Evolutionary conservation across 176 grass and related monocot species (phyloP), one percentile per base, ranked within the genome.

Genomic region (Zoysia pacifica): DNA sequence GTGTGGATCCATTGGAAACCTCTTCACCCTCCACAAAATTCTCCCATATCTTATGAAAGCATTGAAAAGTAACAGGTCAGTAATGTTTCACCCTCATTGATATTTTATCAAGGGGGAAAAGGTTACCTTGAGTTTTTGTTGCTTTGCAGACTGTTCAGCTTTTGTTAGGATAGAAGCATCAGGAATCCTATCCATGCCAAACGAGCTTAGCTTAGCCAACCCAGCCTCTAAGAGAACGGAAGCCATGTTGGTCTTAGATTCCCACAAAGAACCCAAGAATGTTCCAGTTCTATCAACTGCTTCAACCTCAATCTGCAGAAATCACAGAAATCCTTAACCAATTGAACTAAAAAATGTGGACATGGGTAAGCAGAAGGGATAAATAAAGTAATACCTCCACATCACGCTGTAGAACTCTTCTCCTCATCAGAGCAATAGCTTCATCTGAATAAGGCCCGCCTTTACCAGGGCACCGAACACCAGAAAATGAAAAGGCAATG

Each of bases 361-460:
- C 51, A 49, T 19, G 4, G 52, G 41, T 59, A 35, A 68, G 44
- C 5, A 12, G 63, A 6, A 86, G 50, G 73, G 38, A 59, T 3
- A 81, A 19, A 11, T 7, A 77, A 63, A 44, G 35, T 41, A 47
- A 52, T 81, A 97, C 90, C 86, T 99, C 96, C 74, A 99, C 96
- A 82, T 99, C 93, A 19, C 89, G 90, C 46, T 99, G 96, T 35
- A 99, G 67, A 65, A 99, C 82, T 74, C 85, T 95, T 53, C 93
- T 90, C 84, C 96, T 95, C 90, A 95, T 99, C 76, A 99, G 93
- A 61, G 96, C 88, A 99, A 99, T 94, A 62, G 96, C 90, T 85
- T 95, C 96, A 72, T 87, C 86, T 62, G 96, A 93, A 86, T 89
- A 93, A 38, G 96, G 93, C 72, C 95, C 93, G 41, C 89, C 89